These are phyloP conservation scores for Epicoccum nigrum DNA, from an alignment of 2,329 filamentous ascomycete genomes.

Conservation along the genomic window DNA sequence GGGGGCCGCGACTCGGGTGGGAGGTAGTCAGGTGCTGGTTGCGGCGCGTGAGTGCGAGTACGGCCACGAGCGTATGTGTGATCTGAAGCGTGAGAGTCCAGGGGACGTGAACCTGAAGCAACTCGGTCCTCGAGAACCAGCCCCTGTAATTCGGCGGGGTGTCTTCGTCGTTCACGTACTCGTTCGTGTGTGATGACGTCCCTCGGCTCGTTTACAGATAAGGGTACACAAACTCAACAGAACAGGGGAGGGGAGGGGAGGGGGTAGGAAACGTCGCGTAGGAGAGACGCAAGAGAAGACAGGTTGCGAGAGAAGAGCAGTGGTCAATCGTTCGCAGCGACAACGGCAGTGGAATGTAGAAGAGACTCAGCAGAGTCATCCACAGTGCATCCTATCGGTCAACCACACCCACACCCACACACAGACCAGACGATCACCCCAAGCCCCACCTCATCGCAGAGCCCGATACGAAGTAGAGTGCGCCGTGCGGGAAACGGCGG, in stretches of 20 bases:
- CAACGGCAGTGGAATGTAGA: no score
- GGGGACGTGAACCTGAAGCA: neutral
- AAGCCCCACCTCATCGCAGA: constrained; percentile 39
- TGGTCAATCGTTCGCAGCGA: constrained; percentile 4
- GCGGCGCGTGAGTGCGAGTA: constrained; percentile 24
- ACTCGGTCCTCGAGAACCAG: neutral
- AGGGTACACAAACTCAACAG: neutral
- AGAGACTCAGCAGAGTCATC: constrained; percentile 26
- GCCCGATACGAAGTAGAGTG: constrained; percentile 27
- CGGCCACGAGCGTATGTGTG: constrained; percentile 38
- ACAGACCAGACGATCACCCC: constrained; percentile 25
- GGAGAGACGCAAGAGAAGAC: neutral
- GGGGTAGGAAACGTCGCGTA: no score
- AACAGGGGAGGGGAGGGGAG: neutral
- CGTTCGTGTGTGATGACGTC: constrained; percentile 12
- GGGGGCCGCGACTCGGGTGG: no score
- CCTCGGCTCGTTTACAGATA: constrained; percentile 14
- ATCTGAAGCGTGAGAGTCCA: neutral
- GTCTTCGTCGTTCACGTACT: neutral
- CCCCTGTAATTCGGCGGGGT: neutral
- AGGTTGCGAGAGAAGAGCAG: neutral
- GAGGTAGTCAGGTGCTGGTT: constrained; percentile 35
- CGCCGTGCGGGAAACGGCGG: constrained; percentile 24
- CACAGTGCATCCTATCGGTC: constrained; percentile 15
- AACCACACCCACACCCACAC: constrained; percentile 17